Base-by-base conservation (phyloP, 2,329 filamentous ascomycete genomes). In the Xylaria sp. region DNA sequence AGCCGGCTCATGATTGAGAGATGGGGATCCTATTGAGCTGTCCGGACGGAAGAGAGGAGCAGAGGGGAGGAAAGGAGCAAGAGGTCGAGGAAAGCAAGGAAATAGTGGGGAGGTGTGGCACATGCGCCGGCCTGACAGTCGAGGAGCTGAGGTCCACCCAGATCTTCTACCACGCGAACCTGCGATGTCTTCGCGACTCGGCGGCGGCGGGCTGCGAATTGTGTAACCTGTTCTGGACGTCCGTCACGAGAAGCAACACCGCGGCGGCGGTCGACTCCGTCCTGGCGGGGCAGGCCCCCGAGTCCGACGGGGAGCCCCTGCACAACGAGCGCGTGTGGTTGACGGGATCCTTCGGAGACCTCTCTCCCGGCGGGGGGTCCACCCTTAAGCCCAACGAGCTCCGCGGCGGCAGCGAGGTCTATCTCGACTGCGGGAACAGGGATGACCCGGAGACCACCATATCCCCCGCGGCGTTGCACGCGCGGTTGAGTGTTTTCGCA, bases 141-240 rank as follows among this genome's bases (percentile, higher is more conserved):
- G 50, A 57, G 7, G 48, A 48, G 17, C n/a, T 58, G 8, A 39
- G 49, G 41, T 9, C 18, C 16, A n/a, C 13, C 2, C 40, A 41
- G 46, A 39, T 40, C 7, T 34, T 47, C n/a, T 49, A 49, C 29
- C 52, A 57, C 21, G 39, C 58, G 6, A 58, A 21, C 42, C 42
- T 60, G 13, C 58, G 58, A 3, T 58, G 52, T 8, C 58, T 60
- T 11, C 47, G 44, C n/a, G 55, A 58, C 39, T 50, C 52, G 11
- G 58, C 58, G 9, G 48, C 44, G 13, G 39, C 49, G 18, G 58
- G 52, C n/a, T 58, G 58, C 39, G 52, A 48, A 4, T 17, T 56
- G 21, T 60, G 58, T 24, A 45, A 16, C 16, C 40, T 60, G 13
- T 55, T 46, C 24, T 60, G 49, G 52, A 26, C 38, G 17, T 48